These are phyloP conservation scores for Amanita molliuscula DNA, from an alignment of 768 basidiomycete species.

Conservation along the genomic window DNA sequence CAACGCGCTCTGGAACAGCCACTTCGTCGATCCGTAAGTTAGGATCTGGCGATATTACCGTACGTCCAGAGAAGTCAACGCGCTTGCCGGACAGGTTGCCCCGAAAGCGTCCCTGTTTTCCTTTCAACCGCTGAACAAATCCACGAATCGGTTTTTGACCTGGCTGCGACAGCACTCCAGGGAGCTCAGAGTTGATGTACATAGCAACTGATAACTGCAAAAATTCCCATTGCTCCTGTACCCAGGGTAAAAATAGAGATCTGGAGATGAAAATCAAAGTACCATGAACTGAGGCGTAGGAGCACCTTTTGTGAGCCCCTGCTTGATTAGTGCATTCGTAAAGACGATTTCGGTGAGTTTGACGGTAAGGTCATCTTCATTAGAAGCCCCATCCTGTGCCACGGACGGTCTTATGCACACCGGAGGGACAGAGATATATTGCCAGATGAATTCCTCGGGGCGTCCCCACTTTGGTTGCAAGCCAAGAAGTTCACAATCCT, in stretches of 20 bases:
- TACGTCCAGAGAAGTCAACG: slow-evolving; percentile 96
- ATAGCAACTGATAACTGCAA: slow-evolving; percentile 90
- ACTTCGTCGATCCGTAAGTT: slow-evolving; percentile 98
- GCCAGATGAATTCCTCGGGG: slow-evolving; percentile 98
- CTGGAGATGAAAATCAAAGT: slow-evolving; percentile 1
- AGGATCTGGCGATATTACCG: slow-evolving; percentile 99
- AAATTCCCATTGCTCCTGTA: slow-evolving; percentile 96
- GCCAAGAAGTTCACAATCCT: slow-evolving; percentile 95
- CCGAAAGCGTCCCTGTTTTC: slow-evolving; percentile 97
- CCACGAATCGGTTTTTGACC: slow-evolving; percentile 94
- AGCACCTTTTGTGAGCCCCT: slow-evolving; percentile 79
- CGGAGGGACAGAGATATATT: slow-evolving; percentile 96
- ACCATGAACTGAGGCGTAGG: slow-evolving; percentile 89
- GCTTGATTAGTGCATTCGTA: slow-evolving; percentile 86
- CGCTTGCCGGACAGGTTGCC: slow-evolving; percentile 98
- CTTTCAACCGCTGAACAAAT: slow-evolving; percentile 95
- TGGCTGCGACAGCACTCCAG: slow-evolving; percentile 80
- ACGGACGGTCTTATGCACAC: slow-evolving; percentile 97
- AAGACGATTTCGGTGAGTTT: slow-evolving; percentile 97
- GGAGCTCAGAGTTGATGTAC: slow-evolving; percentile 96
- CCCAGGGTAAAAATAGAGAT: background rate
- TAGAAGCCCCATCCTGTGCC: slow-evolving; percentile 94
- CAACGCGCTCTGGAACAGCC: slow-evolving; percentile 91
- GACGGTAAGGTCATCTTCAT: slow-evolving; percentile 96
- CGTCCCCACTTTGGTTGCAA: slow-evolving; percentile 80